Conservation (phyloP, 306 rosid genomes). For the Ziziphus jujuba region DNA sequence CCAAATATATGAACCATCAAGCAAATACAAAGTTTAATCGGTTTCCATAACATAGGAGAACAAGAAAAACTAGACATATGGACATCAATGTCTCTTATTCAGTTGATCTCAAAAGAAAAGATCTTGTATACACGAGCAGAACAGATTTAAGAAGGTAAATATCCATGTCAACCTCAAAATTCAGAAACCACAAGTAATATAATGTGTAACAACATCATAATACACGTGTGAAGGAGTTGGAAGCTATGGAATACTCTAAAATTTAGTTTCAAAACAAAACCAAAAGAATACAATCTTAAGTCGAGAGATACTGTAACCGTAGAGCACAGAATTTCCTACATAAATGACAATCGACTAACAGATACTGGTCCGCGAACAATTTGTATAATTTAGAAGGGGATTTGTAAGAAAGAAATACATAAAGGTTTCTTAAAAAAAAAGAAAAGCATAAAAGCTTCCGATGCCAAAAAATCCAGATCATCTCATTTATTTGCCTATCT, state of each 20-base stretch:
- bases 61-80: constrained; percentile 1
- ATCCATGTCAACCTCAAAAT: too few relatives aligned
- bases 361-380: neutral
- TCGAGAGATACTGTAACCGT: neutral
- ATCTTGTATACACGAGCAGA: too few relatives aligned
- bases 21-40: neutral
- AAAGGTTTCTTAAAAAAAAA: neutral
- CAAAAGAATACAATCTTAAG: neutral
- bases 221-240: too few relatives aligned
- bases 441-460: neutral
- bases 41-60: neutral
- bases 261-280: too few relatives aligned
- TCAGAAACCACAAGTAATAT: too few relatives aligned
- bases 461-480: too few relatives aligned
- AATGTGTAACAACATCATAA: too few relatives aligned
- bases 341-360: neutral
- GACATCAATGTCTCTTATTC: neutral
- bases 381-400: neutral
- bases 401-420: neutral
- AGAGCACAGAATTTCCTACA: neutral
- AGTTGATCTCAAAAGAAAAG: too few relatives aligned
- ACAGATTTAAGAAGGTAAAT: too few relatives aligned
- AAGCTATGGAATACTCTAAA: too few relatives aligned
- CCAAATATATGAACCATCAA: neutral
- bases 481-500: too few relatives aligned